Conservation (phyloP, 139 green algal species). For the Trebouxia sp. region DNA sequence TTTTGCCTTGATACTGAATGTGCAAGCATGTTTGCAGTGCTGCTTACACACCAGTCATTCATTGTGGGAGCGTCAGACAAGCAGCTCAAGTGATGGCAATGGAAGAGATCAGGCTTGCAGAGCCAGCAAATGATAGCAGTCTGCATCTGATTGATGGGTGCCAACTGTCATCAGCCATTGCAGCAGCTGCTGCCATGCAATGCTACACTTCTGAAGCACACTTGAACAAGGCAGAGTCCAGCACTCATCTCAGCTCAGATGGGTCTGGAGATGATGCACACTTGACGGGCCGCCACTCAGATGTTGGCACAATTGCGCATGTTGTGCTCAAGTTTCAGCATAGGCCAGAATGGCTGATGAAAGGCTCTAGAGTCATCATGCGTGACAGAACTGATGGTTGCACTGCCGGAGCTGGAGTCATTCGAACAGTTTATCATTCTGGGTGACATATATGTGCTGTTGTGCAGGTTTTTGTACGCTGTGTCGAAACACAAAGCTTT, state of each 20-base stretch:
- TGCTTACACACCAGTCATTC: slow-evolving; percentile 60
- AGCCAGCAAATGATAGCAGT: background rate
- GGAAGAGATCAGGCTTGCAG: slow-evolving; percentile 34
- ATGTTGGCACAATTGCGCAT: slow-evolving; percentile 31
- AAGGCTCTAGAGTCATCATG: slow-evolving; percentile 58
- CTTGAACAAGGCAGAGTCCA: background rate
- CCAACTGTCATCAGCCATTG: slow-evolving; percentile 31
- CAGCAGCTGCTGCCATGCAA: slow-evolving; percentile 29
- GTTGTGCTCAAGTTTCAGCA: slow-evolving; percentile 63
- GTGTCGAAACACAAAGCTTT: background rate
- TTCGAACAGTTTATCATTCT: background rate
- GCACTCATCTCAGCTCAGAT: background rate
- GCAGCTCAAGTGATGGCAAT: slow-evolving; percentile 53
- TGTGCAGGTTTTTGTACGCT: background rate
- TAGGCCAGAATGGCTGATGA: slow-evolving; percentile 71
- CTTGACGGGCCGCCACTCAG: background rate
- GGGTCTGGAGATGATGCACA: slow-evolving; percentile 5
- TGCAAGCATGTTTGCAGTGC: slow-evolving; percentile 11
- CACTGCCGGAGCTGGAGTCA: slow-evolving; percentile 32
- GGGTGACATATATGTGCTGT: background rate
- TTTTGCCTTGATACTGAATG: background rate
- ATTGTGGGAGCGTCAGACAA: slow-evolving; percentile 77
- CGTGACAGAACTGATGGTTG: slow-evolving; percentile 52
- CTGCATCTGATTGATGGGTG: background rate
- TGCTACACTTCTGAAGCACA: background rate